Evolutionary conservation across 306 rosid genomes (phyloP).

Genomic region (Aeschynomene evenia): DNA sequence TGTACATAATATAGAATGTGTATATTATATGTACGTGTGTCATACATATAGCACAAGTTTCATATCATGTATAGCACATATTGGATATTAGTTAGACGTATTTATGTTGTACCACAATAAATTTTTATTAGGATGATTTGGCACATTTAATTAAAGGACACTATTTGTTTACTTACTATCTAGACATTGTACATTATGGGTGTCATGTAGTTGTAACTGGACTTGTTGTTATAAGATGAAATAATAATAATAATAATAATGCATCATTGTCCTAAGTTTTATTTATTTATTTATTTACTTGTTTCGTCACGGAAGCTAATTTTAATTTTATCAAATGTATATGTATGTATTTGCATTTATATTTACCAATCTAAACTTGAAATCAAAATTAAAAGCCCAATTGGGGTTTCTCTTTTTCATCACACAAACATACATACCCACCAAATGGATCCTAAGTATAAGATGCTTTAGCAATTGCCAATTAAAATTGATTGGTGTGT

Average conservation of each 20-base stretch:
- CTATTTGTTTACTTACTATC: no score
- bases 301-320: conserved; percentile 18
- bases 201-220: conserved; percentile 8
- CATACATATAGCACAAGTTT: no score
- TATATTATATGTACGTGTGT: no score
- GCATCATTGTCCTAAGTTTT: background rate
- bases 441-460: background rate
- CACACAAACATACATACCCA: no score
- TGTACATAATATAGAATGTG: no score
- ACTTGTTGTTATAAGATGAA: no score
- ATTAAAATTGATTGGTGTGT: background rate
- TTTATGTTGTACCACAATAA: no score
- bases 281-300: background rate
- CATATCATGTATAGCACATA: no score
- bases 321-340: background rate
- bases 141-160: no score
- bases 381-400: background rate
- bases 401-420: background rate
- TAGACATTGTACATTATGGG: conserved; percentile 5
- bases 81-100: no score
- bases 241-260: no score
- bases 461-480: background rate
- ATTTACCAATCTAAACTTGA: background rate
- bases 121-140: no score
- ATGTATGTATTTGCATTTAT: background rate